Evolutionary conservation across 2,329 filamentous ascomycete genomes (phyloP).

Genomic region (Aphanocladium album): DNA sequence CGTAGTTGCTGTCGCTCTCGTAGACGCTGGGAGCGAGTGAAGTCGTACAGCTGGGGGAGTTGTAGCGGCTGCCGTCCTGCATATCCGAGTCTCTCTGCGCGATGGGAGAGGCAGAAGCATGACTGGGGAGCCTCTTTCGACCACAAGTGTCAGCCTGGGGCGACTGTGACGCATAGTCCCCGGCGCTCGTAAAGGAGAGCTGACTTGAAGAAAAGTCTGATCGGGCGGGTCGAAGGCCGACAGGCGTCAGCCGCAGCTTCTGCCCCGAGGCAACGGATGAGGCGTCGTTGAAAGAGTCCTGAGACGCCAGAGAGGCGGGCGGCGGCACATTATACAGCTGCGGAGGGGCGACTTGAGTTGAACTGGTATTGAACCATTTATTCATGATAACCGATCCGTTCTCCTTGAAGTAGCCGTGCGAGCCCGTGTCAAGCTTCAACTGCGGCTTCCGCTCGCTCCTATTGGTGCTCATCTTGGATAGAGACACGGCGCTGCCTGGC

Average conservation of each 20-base stretch:
- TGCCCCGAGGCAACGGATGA: neutral
- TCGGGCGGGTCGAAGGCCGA: neutral
- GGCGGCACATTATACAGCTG: constrained; percentile 12
- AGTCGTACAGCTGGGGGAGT: neutral
- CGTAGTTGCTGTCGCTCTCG: constrained; percentile 1
- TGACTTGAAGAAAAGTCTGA: constrained; percentile 5
- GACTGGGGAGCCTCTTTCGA: neutral
- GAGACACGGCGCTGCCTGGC: neutral
- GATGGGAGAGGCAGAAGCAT: neutral
- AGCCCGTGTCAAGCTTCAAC: neutral
- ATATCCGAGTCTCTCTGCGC: too few species aligned
- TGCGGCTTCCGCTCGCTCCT: neutral
- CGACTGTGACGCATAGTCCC: constrained; percentile 1
- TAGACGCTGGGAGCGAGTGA: constrained; percentile 1
- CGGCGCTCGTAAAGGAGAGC: neutral
- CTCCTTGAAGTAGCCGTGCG: constrained; percentile 10
- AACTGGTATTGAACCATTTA: constrained; percentile 6
- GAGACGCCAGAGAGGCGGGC: constrained; percentile 1
- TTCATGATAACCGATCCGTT: constrained; percentile 1
- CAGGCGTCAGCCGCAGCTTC: neutral
- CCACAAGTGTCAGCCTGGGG: neutral
- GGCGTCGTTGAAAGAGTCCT: constrained; percentile 7
- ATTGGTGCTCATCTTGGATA: neutral
- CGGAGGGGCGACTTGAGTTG: constrained; percentile 2
- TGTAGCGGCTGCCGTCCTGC: neutral